Evolutionary conservation across 1,284 basidiomycete species (phyloP), one percentile per base, ranked within the genome.

Genomic region (Cryptococcus wingfieldii): DNA sequence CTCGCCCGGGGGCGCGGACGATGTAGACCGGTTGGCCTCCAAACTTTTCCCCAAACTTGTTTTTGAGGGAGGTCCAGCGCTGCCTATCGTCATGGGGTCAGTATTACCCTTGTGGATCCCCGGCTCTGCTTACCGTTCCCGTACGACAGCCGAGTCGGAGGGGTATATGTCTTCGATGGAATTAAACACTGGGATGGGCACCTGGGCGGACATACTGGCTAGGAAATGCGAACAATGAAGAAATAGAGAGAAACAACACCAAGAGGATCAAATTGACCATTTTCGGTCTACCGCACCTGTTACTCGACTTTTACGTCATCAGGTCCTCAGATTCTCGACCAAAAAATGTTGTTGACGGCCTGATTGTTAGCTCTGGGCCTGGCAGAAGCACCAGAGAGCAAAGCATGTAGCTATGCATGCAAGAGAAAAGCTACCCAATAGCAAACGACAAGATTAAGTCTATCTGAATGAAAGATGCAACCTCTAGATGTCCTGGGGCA

Each of bases 1-100:
- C 86, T 60, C 90, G 82, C 14, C 90, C 90, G 0, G 90, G 90
- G 5, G 90, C 90, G 64, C 90, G 80, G 2, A 84, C 83, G 60
- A 93, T 86, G 64, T 85, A 85, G 4, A 82, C 78, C 4, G 89
- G 87, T 45, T 82, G 81, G 55, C 79, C 78, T 6, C 86, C 87
- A 66, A 87, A 92, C 50, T 81, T 79, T 51, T 72, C 74, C 64
- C 82, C 78, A 71, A 90, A 93, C 59, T 84, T 80, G 28, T 80
- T 75, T 2, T 80, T 79, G 38, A 92, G 82, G 31, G 80, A 72
- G 63, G 84, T 80, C 86, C 87, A 91, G 23, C 87, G 81, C 54
- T 77, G 75, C 5, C 83, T 75, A 38, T 51, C 50, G 56, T 28
- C n/a, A 42, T 8, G 28, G 2, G 13, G 34, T 38, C 38, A 47